Evolutionary conservation across 2,329 filamentous ascomycete genomes (phyloP), one percentile per base, ranked within the genome.

Genomic region (Emergomyces pasteurianus): DNA sequence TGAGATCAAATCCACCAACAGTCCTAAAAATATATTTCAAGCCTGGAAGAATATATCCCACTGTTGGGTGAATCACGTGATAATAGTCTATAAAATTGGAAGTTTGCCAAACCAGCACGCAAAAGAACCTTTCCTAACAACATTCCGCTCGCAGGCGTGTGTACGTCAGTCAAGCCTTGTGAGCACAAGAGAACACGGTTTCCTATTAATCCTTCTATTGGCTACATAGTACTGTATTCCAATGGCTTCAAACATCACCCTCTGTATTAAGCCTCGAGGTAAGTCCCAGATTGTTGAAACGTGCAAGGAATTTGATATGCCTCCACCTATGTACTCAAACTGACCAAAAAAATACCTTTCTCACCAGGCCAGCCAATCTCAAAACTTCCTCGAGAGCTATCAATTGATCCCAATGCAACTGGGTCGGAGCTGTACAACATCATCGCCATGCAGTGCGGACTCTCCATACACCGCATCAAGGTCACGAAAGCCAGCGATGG

Each of bases 401-500:
- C 75, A 59, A 74, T 86, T 62, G 72, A 77, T 60, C 71, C 79
- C 58, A 75, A 80, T 67, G 80, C 79, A 60, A 77, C 79, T 40
- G 76, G 78, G 26, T 74, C 79, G 58, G 79, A 85, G 62, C 77
- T 87, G 59, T 86, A 87, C 72, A 72, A 76, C 58, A 75, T 78
- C 59, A 76, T 88, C 58, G 81, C 84, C 36, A 73, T 75, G 59
- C 75, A 78, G 60, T 79, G 83, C 40, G 77, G 78, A 14, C 79
- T 80, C 67, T 81, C 82, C 4, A 73, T 83, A 49, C 80, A 87
- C 68, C 82, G 84, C 31, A 71, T 88, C 62, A 79, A 84, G 61
- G 78, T 88, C 65, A 87, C 85, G 52, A 86, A 86, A 69, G 83
- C 80, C 63, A 83, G 80, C 65, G 84, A 86, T 76, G 82, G 83